phyloP scores from a whole-genome alignment of 2,329 filamentous ascomycete species.

The Tricladium varicosporioides region DNA sequence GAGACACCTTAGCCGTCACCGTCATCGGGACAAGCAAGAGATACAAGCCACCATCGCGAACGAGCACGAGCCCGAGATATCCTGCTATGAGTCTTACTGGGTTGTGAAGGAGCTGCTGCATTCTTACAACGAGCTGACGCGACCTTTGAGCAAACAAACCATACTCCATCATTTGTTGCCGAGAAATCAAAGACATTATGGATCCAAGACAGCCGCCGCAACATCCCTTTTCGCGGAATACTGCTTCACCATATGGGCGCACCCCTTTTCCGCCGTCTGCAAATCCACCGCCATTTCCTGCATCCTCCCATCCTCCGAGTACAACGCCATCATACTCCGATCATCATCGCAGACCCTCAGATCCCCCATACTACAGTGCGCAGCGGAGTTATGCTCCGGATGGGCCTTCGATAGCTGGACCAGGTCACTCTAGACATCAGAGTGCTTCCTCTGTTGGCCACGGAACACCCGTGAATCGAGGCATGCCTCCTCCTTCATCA shows the following conservation, averaged over 20 bases:
- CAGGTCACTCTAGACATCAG: conserved; percentile 32
- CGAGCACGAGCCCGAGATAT: not conserved
- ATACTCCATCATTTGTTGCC: conserved; percentile 9
- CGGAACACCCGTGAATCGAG: conserved; percentile 30
- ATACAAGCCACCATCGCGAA: not conserved
- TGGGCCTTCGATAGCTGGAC: conserved; percentile 26
- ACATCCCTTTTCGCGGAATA: conserved; percentile 33
- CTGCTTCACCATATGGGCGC: conserved; percentile 33
- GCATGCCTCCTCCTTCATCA: conserved; percentile 50
- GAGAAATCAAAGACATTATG: conserved; percentile 29
- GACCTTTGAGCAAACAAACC: not conserved
- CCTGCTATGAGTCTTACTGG: not conserved
- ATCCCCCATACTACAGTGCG: conserved; percentile 32
- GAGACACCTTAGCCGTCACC: not conserved
- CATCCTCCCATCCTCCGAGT: conserved; percentile 31
- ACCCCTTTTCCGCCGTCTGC: conserved; percentile 30
- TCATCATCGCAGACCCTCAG: conserved; percentile 35
- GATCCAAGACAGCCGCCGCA: conserved; percentile 34
- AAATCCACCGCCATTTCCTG: conserved; percentile 28
- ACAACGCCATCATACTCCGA: conserved; percentile 29
- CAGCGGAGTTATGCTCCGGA: conserved; percentile 32
- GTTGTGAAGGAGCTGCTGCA: not conserved
- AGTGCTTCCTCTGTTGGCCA: conserved; percentile 35
- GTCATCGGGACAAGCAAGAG: not conserved
- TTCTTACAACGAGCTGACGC: not conserved